Conservation (phyloP, 2,329 filamentous ascomycete species). For the Xylaria sp. region DNA sequence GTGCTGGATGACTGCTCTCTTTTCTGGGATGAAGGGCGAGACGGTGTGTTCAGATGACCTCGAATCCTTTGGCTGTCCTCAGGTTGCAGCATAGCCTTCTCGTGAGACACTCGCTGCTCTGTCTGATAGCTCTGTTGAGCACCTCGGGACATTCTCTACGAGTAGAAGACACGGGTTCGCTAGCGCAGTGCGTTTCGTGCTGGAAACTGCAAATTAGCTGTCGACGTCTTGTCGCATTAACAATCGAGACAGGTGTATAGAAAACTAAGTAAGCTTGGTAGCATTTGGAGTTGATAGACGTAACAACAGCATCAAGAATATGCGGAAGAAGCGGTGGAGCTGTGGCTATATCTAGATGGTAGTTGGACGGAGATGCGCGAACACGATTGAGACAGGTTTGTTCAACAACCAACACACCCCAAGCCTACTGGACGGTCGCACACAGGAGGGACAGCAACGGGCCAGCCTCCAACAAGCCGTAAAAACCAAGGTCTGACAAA, state of each 20-base stretch:
- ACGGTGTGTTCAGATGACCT: constrained; percentile 66
- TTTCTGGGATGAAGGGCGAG: constrained; percentile 70
- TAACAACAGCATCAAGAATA: neutral
- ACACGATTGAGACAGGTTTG: neutral
- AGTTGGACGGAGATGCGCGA: constrained; percentile 18
- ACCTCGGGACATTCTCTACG: constrained; percentile 45
- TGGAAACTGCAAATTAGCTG: constrained; percentile 22
- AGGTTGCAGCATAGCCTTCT: constrained; percentile 41
- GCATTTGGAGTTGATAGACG: neutral
- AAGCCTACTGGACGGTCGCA: neutral
- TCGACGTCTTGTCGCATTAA: neutral
- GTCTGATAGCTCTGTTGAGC: constrained; percentile 41
- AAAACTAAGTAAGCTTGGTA: neutral
- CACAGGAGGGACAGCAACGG: constrained; percentile 2
- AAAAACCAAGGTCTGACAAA: neutral
- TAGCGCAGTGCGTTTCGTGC: constrained; percentile 31
- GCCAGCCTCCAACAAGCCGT: constrained; percentile 1
- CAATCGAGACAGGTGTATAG: neutral
- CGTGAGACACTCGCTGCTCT: constrained; percentile 43
- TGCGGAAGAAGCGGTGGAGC: neutral
- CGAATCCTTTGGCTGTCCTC: constrained; percentile 51
- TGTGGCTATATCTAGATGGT: constrained; percentile 13
- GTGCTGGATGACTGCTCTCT: constrained; percentile 68
- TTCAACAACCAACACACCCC: neutral
- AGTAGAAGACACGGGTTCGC: constrained; percentile 18